Evolutionary conservation across 352 stramenopile species (phyloP).

Genomic region (Globisporangium abappressorium): DNA sequence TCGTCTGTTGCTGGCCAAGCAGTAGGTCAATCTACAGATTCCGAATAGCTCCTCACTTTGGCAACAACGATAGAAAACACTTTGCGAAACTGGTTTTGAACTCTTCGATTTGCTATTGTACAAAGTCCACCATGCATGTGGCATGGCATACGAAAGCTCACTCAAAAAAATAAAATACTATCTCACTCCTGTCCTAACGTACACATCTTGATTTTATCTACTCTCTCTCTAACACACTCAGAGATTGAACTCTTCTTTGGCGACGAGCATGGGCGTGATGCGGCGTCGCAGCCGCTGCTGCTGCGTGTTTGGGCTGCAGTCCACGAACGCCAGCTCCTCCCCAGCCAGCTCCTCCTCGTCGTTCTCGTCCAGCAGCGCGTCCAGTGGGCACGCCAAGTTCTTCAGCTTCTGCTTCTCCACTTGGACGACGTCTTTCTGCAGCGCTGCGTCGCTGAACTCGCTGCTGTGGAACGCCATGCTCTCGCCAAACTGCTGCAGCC

Average conservation of each 20-base stretch:
- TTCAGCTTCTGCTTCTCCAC: background rate
- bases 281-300: constrained; percentile 38
- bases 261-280: constrained; percentile 50
- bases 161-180: background rate
- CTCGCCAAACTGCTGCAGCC: constrained; percentile 42
- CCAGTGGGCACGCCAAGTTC: constrained; percentile 3
- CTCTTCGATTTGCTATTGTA: background rate
- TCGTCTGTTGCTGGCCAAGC: constrained; percentile 47
- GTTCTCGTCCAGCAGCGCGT: constrained; percentile 25
- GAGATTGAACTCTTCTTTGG: constrained; percentile 58
- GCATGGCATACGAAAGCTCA: too few species aligned
- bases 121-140: background rate
- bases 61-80: constrained; percentile 8
- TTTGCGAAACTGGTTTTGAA: background rate
- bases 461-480: constrained; percentile 35
- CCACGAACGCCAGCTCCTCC: constrained; percentile 14
- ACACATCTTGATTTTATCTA: background rate
- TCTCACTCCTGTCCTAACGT: background rate
- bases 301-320: constrained; percentile 28
- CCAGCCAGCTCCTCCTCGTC: constrained; percentile 18
- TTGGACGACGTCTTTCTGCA: background rate
- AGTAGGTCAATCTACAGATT: background rate
- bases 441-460: constrained; percentile 1
- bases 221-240: constrained; percentile 20
- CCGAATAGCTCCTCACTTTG: background rate